Conservation (phyloP, 163 green algal genomes). For the Trebouxiophyceae sp. region DNA sequence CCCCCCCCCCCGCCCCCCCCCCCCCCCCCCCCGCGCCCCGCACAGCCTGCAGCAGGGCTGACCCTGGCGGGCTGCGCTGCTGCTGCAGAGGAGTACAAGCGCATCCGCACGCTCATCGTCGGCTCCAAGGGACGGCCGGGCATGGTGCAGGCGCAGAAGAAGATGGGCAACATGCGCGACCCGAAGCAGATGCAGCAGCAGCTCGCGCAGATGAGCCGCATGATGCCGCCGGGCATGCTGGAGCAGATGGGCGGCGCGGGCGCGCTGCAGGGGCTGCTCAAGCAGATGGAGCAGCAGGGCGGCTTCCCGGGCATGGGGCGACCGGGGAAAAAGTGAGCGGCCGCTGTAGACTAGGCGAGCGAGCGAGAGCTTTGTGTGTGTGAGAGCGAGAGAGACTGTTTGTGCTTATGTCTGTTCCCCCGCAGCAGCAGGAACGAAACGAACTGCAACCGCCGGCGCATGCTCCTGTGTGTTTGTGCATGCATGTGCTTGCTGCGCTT, state of each 20-base stretch:
- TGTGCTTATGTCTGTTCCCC: no score
- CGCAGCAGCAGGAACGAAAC: no score
- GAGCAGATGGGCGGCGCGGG: constrained; percentile 88
- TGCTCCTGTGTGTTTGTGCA: no score
- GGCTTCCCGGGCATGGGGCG: background rate
- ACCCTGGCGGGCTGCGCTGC: background rate
- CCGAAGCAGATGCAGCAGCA: constrained; percentile 84
- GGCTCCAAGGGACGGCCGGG: constrained; percentile 21
- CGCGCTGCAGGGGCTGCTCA: constrained; percentile 79
- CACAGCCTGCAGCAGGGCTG: background rate
- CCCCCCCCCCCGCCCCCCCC: no score
- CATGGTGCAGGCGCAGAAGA: constrained; percentile 64
- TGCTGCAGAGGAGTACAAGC: constrained; percentile 78
- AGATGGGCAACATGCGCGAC: constrained; percentile 82
- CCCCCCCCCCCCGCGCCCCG: no score
- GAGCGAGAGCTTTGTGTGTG: no score
- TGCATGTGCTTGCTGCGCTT: no score
- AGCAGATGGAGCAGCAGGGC: constrained; percentile 48
- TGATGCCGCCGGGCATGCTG: constrained; percentile 88
- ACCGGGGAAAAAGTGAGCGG: background rate
- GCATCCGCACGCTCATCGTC: constrained; percentile 52
- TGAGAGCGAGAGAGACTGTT: no score
- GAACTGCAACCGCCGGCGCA: no score
- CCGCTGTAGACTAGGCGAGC: no score
- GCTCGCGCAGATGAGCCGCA: constrained; percentile 76